Conservation (phyloP, 495 filamentous ascomycete species). For the Aspergillus wentii region DNA sequence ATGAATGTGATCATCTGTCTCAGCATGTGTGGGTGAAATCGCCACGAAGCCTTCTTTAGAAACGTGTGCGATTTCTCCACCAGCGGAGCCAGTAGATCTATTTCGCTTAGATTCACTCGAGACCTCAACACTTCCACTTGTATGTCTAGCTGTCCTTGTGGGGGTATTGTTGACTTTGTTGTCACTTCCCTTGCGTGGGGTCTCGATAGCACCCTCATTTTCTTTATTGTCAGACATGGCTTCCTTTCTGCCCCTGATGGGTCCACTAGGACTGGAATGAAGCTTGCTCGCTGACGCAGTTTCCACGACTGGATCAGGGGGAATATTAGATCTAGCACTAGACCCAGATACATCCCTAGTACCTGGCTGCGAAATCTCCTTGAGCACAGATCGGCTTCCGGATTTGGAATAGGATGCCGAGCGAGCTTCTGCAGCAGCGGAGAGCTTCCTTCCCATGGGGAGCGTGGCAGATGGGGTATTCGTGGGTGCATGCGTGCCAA, state of each 20-base stretch:
- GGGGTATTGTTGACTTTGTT: constrained; percentile 11
- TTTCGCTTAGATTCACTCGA: constrained; percentile 13
- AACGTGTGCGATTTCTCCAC: constrained; percentile 10
- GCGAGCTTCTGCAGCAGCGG: constrained; percentile 29
- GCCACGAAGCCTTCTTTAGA: constrained; percentile 10
- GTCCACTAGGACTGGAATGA: constrained; percentile 27
- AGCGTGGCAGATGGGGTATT: constrained; percentile 34
- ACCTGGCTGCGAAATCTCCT: constrained; percentile 20
- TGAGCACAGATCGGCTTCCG: constrained; percentile 16
- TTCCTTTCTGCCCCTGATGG: constrained; percentile 42
- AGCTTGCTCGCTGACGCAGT: constrained; percentile 14
- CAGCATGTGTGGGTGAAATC: constrained; percentile 3
- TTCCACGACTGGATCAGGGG: constrained; percentile 8
- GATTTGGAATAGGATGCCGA: constrained; percentile 23
- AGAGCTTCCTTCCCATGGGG: constrained; percentile 20
- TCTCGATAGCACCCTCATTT: constrained; percentile 15
- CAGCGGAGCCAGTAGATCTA: constrained; percentile 10
- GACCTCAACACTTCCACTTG: constrained; percentile 16
- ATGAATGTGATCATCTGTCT: constrained; percentile 9
- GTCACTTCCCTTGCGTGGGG: constrained; percentile 8
- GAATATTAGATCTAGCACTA: constrained; percentile 21
- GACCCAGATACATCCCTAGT: constrained; percentile 30
- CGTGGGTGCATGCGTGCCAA: constrained; percentile 32
- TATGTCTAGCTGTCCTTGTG: constrained; percentile 13
- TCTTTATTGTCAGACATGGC: constrained; percentile 16